Evolutionary conservation across 1,284 basidiomycete genomes (phyloP).

Genomic region (Cryptococcus sp.): DNA sequence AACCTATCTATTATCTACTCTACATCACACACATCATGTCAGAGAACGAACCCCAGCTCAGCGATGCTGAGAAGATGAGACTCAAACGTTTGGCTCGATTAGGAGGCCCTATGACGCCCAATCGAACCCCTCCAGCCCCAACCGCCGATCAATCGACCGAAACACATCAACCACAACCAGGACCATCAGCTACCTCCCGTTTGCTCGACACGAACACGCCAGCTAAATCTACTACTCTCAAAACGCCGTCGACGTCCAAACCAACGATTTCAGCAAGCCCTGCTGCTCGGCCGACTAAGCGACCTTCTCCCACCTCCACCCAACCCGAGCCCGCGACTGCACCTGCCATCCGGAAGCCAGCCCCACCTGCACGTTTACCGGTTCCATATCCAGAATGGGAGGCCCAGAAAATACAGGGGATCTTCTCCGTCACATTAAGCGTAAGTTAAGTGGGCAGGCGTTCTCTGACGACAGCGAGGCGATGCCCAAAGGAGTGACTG

Average conservation of each 20-base stretch:
- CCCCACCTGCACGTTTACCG: background rate
- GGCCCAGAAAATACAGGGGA: slow-evolving; percentile 59
- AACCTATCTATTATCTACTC: no score
- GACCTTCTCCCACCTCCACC: slow-evolving; percentile 14
- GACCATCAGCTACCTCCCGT: background rate
- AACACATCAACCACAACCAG: background rate
- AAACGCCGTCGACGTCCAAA: background rate
- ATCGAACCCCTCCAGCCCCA: slow-evolving; percentile 2
- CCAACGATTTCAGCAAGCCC: no score
- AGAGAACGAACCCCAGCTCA: background rate
- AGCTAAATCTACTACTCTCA: background rate
- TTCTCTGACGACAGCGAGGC: slow-evolving; percentile 1
- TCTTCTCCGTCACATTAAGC: slow-evolving; percentile 75
- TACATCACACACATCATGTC: background rate
- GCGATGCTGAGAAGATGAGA: slow-evolving; percentile 20
- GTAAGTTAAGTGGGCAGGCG: slow-evolving; percentile 52
- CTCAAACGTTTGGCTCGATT: slow-evolving; percentile 15
- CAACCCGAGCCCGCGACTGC: slow-evolving; percentile 13
- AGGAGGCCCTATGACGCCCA: slow-evolving; percentile 11
- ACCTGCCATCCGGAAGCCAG: slow-evolving; percentile 6
- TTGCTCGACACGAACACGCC: background rate
- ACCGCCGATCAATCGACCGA: slow-evolving; percentile 1
- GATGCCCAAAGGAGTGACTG: slow-evolving; percentile 66
- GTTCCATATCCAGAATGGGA: slow-evolving; percentile 67
- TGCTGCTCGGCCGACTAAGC: slow-evolving; percentile 1